Evolutionary conservation across 2,329 filamentous ascomycete species (phyloP).

Genomic region (Aspergillus ibericus): DNA sequence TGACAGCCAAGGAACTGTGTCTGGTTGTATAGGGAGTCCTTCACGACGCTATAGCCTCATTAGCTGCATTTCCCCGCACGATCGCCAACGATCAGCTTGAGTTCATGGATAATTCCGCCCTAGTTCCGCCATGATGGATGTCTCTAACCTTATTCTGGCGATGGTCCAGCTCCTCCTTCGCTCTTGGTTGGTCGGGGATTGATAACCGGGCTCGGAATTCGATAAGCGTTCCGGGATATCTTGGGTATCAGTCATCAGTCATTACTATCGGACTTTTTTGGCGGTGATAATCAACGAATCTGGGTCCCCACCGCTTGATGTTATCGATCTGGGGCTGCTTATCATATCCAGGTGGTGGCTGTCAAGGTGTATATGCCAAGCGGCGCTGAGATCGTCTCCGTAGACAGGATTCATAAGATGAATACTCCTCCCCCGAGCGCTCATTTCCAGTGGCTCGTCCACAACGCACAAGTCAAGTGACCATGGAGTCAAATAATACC

Average conservation of each 20-base stretch:
- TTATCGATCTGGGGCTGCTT: slow-evolving; percentile 1
- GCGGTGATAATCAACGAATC: slow-evolving; percentile 8
- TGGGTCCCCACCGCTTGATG: neutral
- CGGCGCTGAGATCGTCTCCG: neutral
- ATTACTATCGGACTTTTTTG: neutral
- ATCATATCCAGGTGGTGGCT: neutral
- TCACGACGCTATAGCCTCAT: neutral
- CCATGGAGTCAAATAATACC: slow-evolving; percentile 13
- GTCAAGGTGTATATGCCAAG: neutral
- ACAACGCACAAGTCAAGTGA: neutral
- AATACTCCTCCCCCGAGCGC: neutral
- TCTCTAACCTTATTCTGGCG: neutral
- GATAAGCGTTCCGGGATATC: slow-evolving; percentile 18
- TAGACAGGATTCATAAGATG: neutral
- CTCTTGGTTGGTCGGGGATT: neutral
- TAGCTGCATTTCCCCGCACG: slow-evolving; percentile 2
- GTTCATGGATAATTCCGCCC: neutral
- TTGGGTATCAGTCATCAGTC: slow-evolving; percentile 9
- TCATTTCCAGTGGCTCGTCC: neutral
- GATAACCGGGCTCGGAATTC: slow-evolving; percentile 18
- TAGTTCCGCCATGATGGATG: neutral
- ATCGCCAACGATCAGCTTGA: neutral
- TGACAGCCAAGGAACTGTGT: neutral
- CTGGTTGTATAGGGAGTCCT: neutral
- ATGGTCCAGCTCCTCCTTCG: neutral